These are phyloP conservation scores for Suillus alpinus DNA, from an alignment of 768 basidiomycete species.

Conservation along the genomic window DNA sequence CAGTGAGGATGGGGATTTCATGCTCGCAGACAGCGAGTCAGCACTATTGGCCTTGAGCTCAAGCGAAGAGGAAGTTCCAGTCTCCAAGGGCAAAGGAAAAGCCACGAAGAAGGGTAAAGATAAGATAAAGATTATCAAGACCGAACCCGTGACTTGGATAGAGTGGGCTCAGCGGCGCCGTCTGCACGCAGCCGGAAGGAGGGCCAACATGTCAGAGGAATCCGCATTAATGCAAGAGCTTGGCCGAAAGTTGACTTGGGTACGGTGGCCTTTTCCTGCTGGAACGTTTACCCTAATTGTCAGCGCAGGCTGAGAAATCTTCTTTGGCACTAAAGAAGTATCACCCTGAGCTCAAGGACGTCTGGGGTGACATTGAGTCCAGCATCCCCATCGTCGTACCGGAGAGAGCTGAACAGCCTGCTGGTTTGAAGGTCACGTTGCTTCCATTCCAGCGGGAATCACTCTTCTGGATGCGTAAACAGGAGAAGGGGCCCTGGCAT, in stretches of 20 bases:
- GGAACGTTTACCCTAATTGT: slow-evolving; percentile 8
- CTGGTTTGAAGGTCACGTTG: slow-evolving; percentile 77
- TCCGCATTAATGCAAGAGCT: slow-evolving; percentile 49
- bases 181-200: slow-evolving; percentile 19
- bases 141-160: slow-evolving; percentile 9
- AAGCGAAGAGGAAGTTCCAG: slow-evolving; percentile 11
- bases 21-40: slow-evolving; percentile 8
- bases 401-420: slow-evolving; percentile 73
- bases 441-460: slow-evolving; percentile 96
- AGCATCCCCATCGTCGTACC: slow-evolving; percentile 61
- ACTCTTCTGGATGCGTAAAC: slow-evolving; percentile 92
- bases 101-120: slow-evolving; percentile 25
- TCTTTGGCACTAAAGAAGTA: slow-evolving; percentile 59
- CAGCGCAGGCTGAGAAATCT: slow-evolving; percentile 64
- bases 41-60: slow-evolving; percentile 11
- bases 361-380: slow-evolving; percentile 85
- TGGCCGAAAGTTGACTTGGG: slow-evolving; percentile 73
- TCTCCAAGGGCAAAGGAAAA: slow-evolving; percentile 34
- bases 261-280: slow-evolving; percentile 33
- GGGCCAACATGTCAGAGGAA: slow-evolving; percentile 46
- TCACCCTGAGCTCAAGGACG: slow-evolving; percentile 78
- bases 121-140: slow-evolving; percentile 11
- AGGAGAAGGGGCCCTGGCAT: slow-evolving; percentile 82
- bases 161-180: slow-evolving; percentile 12
- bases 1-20: slow-evolving; percentile 15